A percentile compares a stretch with the other conserved stretches of the same genome.
Conservation (phyloP, 441 rosid genomes). For the Aquilaria agallochum region DNA sequence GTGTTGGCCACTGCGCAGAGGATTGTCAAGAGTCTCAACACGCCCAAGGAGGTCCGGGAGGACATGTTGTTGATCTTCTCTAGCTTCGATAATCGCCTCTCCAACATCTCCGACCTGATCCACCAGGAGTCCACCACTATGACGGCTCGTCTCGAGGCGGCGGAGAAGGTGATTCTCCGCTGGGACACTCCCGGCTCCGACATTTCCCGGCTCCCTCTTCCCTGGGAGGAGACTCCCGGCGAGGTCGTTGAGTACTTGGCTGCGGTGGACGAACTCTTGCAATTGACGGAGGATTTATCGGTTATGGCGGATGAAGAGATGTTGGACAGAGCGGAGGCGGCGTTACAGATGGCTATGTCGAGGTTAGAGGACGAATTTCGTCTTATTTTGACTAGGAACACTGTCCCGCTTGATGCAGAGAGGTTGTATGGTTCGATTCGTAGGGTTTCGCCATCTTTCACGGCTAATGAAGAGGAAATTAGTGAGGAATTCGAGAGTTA, state of each 20-base stretch:
- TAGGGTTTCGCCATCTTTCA: conserved; percentile 56
- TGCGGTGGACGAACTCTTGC: conserved; percentile 70
- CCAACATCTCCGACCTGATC: conserved; percentile 78
- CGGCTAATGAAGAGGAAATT: conserved; percentile 47
- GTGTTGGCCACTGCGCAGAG: conserved; percentile 96
- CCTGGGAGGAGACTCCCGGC: conserved; percentile 65
- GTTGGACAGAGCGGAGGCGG: conserved; percentile 72
- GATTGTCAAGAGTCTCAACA: conserved; percentile 92
- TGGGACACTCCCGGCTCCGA: conserved; percentile 36
- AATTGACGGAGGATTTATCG: conserved; percentile 44
- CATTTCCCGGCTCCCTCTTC: conserved; percentile 31
- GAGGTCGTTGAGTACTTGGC: conserved; percentile 55
- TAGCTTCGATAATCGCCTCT: conserved; percentile 89
- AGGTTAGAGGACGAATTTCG: conserved; percentile 83
- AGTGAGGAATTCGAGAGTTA: conserved; percentile 66
- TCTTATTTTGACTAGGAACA: conserved; percentile 60
- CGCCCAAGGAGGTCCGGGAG: conserved; percentile 85
- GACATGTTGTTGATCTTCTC: conserved; percentile 96
- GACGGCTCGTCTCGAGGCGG: conserved; percentile 31
- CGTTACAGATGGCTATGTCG: conserved; percentile 84
- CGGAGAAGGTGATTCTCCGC: conserved; percentile 46
- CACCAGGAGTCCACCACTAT: conserved; percentile 13
- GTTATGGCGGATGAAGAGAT: conserved; percentile 35
- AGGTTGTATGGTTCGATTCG: conserved; percentile 76
- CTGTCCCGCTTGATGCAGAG: conserved; percentile 73